phyloP scores from a whole-genome alignment of 306 rosid genomes.

The Quercus agrifolia region DNA sequence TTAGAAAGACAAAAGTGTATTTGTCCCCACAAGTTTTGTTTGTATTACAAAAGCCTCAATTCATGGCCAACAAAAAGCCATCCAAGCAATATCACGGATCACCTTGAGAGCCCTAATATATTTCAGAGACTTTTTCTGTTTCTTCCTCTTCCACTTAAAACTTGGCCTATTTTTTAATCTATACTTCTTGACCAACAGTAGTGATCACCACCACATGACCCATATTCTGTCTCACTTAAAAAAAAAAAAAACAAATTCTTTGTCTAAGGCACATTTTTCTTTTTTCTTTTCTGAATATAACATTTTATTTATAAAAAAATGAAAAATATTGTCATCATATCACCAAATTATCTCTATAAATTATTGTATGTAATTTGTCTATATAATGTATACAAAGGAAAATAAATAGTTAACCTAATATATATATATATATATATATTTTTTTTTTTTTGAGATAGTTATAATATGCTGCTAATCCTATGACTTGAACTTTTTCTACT shows the following conservation, averaged over 20 bases:
- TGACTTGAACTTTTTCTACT: fast-evolving
- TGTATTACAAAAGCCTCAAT: conserved; percentile 13
- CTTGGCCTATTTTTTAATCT: conserved; percentile 22
- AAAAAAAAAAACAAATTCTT: too few species aligned
- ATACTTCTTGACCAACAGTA: neutral
- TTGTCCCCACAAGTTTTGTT: conserved; percentile 28
- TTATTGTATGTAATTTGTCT: too few species aligned
- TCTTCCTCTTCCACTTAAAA: conserved; percentile 7
- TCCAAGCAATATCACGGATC: conserved; percentile 55
- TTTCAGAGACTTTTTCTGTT: conserved; percentile 16
- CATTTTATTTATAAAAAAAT: too few species aligned
- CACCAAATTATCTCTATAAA: too few species aligned
- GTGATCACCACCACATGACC: neutral
- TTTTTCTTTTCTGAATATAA: too few species aligned
- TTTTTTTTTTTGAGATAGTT: too few species aligned
- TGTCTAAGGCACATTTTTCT: too few species aligned
- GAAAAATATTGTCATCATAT: too few species aligned
- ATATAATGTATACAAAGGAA: too few species aligned
- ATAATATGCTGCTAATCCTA: fast-evolving
- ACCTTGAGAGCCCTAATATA: neutral
- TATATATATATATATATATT: too few species aligned
- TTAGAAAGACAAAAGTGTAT: conserved; percentile 34
- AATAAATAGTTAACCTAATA: too few species aligned
- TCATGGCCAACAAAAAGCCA: conserved; percentile 29
- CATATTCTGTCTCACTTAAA: neutral